Conservation (phyloP, 176 grass and related monocot genomes). For the Leersia perrieri region DNA sequence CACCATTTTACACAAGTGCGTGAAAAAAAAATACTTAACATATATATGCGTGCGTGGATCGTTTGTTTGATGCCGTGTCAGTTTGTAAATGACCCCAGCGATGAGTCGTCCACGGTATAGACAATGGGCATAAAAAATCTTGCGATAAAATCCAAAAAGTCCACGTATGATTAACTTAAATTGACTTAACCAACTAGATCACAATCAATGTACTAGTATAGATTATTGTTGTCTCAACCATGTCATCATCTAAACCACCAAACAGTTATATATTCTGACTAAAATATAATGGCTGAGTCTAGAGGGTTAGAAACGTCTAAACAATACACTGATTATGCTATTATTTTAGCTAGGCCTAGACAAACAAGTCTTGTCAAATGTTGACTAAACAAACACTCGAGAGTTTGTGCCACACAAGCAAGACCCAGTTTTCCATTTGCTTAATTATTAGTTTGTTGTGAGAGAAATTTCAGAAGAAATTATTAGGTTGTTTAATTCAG, state of each 20-base stretch:
- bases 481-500: constrained; percentile 47
- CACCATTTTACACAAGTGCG: neutral
- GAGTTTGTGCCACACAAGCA: constrained; percentile 54
- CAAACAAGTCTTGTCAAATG: constrained; percentile 57
- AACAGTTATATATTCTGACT: constrained; percentile 26
- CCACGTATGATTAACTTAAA: constrained; percentile 53
- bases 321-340: constrained; percentile 42
- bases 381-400: constrained; percentile 40
- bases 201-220: constrained; percentile 26
- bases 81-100: constrained; percentile 23
- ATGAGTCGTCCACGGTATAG: constrained; percentile 19
- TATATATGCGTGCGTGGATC: neutral
- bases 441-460: constrained; percentile 12
- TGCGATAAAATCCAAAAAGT: constrained; percentile 31
- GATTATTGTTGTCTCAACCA: constrained; percentile 13
- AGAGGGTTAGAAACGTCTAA: constrained; percentile 47
- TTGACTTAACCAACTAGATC: constrained; percentile 46
- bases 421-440: constrained; percentile 26
- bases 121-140: constrained; percentile 11
- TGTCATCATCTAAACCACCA: constrained; percentile 48
- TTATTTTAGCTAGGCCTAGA: constrained; percentile 53
- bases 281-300: constrained; percentile 34
- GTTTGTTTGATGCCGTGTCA: constrained; percentile 36
- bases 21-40: constrained; percentile 22
- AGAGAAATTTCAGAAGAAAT: constrained; percentile 30